These are phyloP conservation scores for Annona cherimola DNA, from an alignment of 164 flowering plant genomes.

Conservation along the genomic window DNA sequence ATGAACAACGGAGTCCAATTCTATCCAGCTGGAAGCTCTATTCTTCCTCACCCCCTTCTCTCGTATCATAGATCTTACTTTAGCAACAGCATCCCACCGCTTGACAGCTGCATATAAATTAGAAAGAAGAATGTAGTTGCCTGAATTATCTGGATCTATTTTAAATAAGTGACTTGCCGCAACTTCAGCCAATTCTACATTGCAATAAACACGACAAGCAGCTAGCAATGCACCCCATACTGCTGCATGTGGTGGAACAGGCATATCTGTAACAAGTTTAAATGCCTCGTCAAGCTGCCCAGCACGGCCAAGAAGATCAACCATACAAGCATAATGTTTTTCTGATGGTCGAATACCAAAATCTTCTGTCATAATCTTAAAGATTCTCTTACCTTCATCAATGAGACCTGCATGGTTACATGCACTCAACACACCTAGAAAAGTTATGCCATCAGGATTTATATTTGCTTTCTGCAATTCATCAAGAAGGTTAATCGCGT, in stretches of 20 bases:
- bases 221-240: constrained; percentile 42
- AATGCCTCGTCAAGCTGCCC: constrained; percentile 33
- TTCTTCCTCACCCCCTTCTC: constrained; percentile 28
- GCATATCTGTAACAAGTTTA: constrained; percentile 27
- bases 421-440: constrained; percentile 35
- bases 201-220: constrained; percentile 31
- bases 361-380: constrained; percentile 30
- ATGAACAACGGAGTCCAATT: constrained; percentile 28
- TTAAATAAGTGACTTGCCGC: constrained; percentile 33
- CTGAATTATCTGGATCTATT: constrained; percentile 42
- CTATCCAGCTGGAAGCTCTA: constrained; percentile 43
- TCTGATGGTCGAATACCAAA: constrained; percentile 30
- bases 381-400: constrained; percentile 30
- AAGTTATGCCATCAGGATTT: constrained; percentile 35
- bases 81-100: constrained; percentile 32
- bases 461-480: constrained; percentile 26
- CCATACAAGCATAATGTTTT: constrained; percentile 35
- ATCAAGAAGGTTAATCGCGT: constrained; percentile 30
- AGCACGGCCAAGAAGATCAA: constrained; percentile 41
- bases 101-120: constrained; percentile 33
- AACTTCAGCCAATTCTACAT: constrained; percentile 33
- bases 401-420: constrained; percentile 44
- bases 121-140: constrained; percentile 34
- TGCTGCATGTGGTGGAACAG: constrained; percentile 25
- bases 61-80: constrained; percentile 36